Conservation (phyloP, 257 asterid genomes). For the Scutellaria minor region DNA sequence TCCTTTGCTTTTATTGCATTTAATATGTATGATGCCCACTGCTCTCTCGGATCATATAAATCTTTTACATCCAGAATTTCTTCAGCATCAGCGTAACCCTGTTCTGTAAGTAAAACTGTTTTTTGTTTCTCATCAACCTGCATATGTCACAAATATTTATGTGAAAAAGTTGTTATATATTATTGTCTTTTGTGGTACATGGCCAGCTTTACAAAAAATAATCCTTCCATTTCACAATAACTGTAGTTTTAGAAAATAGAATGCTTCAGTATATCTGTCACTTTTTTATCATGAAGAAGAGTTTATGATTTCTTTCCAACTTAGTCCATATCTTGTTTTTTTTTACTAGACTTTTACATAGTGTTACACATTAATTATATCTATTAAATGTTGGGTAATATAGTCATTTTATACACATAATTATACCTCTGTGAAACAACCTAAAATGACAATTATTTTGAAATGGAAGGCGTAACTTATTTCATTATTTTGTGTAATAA, state of each 20-base stretch:
- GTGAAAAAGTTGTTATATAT: conserved; percentile 25
- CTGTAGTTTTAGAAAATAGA: too few species aligned
- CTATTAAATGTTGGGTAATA: too few species aligned
- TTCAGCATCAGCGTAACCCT: conserved; percentile 98
- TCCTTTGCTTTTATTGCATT: conserved; percentile 96
- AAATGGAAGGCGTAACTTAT: background rate
- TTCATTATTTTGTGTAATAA: conserved; percentile 2
- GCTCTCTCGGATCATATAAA: conserved; percentile 97
- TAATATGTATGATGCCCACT: conserved; percentile 95
- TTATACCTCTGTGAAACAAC: too few species aligned
- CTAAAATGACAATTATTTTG: too few species aligned
- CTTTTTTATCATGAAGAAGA: too few species aligned
- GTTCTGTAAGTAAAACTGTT: conserved; percentile 82
- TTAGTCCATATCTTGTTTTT: too few species aligned
- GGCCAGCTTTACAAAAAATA: conserved; percentile 8
- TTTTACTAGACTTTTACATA: too few species aligned
- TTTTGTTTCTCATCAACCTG: conserved; percentile 99
- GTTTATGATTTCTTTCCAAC: too few species aligned
- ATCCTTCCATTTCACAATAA: too few species aligned
- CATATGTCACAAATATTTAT: conserved; percentile 36
- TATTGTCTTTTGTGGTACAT: conserved; percentile 16
- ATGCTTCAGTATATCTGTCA: too few species aligned
- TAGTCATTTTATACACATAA: too few species aligned
- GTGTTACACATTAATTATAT: too few species aligned
- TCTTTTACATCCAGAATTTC: conserved; percentile 94